Percentiles rank a stretch among this genome's conserved stretches.
These are phyloP conservation scores for Themeda triandra DNA, from an alignment of 176 grass and related monocot species.

Conservation along the genomic window DNA sequence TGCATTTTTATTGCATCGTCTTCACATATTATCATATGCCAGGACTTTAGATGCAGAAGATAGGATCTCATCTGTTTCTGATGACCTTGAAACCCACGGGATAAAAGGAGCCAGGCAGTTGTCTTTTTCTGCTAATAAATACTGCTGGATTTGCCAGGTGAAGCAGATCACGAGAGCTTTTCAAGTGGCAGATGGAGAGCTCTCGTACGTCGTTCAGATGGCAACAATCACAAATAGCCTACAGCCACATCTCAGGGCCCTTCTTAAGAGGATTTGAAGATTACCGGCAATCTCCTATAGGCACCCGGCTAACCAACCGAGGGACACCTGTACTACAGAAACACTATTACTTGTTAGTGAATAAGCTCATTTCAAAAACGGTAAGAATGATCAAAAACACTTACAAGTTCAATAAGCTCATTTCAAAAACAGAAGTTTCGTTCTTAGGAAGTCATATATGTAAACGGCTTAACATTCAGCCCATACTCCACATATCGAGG, in stretches of 20 bases:
- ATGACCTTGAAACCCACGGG: neutral
- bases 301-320: neutral
- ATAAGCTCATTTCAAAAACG: neutral
- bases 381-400: too few relatives aligned
- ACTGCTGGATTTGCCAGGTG: constrained; percentile 44
- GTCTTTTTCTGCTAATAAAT: neutral
- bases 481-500: neutral
- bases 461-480: neutral
- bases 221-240: constrained; percentile 49
- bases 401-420: neutral
- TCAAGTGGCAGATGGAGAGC: constrained; percentile 46
- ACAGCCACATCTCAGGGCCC: constrained; percentile 68
- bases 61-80: neutral
- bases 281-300: neutral
- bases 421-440: neutral
- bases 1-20: neutral
- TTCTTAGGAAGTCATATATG: neutral
- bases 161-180: constrained; percentile 79
- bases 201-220: constrained; percentile 80
- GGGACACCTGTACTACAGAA: neutral
- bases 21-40: neutral
- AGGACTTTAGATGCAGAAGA: neutral
- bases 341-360: neutral
- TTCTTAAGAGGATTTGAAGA: constrained; percentile 65
- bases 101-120: neutral